These are phyloP conservation scores for Trichosanthes cucumerina DNA, from an alignment of 306 rosid species.

Conservation along the genomic window DNA sequence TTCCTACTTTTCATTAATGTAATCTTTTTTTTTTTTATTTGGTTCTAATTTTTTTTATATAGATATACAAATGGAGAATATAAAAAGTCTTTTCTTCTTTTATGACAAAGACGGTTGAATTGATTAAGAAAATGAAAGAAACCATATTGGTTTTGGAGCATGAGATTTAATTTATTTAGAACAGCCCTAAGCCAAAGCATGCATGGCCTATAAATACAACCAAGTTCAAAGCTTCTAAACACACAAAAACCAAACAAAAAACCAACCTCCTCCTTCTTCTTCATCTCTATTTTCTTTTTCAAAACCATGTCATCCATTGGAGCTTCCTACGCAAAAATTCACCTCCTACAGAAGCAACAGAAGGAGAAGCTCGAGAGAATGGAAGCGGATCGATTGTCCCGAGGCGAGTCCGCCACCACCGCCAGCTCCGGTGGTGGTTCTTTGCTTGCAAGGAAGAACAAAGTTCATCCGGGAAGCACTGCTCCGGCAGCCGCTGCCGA, in stretches of 20 bases:
- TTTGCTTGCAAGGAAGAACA: slow-evolving; percentile 2
- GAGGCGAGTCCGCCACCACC: background rate
- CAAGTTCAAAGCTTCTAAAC: slow-evolving; percentile 8
- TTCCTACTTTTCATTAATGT: too few species aligned
- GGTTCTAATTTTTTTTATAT: background rate
- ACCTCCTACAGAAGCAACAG: background rate
- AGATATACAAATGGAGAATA: background rate
- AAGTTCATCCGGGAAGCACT: slow-evolving; percentile 9
- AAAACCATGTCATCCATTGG: slow-evolving; percentile 12
- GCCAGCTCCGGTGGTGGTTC: background rate
- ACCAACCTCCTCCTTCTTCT: background rate
- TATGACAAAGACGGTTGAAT: background rate
- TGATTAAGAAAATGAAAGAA: background rate
- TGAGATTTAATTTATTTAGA: background rate
- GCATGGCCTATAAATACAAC: slow-evolving; percentile 9
- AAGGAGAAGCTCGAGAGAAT: slow-evolving; percentile 8
- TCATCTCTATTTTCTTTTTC: background rate
- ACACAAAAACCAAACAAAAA: background rate
- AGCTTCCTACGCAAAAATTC: slow-evolving; percentile 11
- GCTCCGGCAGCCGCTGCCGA: background rate
- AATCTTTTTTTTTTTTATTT: too few species aligned
- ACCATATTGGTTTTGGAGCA: background rate
- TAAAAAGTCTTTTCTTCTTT: background rate
- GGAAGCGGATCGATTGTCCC: background rate
- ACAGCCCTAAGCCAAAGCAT: slow-evolving; percentile 2